A percentile compares a stretch with the other conserved stretches of the same genome.
Conservation (phyloP, 169 alveolate genomes). For the Eimeria praecox region DNA sequence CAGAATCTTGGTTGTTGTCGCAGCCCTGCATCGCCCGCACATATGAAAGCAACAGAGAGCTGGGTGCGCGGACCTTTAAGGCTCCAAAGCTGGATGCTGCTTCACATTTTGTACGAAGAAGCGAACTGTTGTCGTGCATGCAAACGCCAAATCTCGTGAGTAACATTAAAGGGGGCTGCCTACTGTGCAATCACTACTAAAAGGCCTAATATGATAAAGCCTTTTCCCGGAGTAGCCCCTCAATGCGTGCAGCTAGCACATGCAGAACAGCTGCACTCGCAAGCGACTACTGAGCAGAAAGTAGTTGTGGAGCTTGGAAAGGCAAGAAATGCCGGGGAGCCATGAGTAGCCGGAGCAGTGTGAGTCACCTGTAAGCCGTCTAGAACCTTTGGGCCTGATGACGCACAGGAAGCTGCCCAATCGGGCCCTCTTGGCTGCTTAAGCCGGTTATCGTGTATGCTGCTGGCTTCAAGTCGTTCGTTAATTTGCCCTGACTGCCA, state of each 20-base stretch:
- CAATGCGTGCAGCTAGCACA: neutral
- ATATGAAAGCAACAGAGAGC: neutral
- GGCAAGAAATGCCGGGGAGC: neutral
- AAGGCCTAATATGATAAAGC: neutral
- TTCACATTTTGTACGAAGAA: neutral
- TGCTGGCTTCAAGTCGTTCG: slow-evolving; percentile 55
- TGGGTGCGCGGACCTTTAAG: neutral
- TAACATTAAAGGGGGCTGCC: neutral
- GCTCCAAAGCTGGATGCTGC: neutral
- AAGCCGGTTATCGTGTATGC: slow-evolving; percentile 50
- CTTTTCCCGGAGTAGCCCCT: neutral
- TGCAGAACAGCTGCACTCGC: neutral
- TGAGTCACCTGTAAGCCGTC: slow-evolving; percentile 41
- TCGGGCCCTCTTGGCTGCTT: slow-evolving; percentile 58
- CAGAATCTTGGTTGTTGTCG: neutral
- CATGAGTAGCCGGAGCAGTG: neutral
- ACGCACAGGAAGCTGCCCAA: slow-evolving; percentile 69
- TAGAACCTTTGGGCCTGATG: slow-evolving; percentile 28
- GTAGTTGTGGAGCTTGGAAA: neutral
- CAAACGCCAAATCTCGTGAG: neutral
- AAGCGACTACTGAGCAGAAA: neutral
- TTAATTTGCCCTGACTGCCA: slow-evolving; percentile 71
- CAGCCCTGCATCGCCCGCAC: neutral
- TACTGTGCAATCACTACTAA: neutral
- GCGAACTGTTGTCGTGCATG: neutral